These are phyloP conservation scores for Fusarium guadeloupense DNA, from an alignment of 2,329 filamentous ascomycete species.

Conservation along the genomic window DNA sequence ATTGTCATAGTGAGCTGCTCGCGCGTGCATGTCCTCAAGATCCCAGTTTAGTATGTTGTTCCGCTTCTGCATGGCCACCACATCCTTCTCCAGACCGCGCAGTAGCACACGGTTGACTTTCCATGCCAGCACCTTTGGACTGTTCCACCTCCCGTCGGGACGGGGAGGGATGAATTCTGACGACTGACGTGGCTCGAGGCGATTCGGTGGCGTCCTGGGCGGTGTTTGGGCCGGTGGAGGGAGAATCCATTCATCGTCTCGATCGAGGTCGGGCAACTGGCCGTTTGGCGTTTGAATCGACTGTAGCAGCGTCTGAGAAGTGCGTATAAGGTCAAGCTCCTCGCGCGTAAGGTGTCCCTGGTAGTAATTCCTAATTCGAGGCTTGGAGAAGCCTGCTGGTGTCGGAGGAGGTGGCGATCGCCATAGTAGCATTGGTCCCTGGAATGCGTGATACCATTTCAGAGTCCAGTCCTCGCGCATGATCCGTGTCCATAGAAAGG, in stretches of 20 bases:
- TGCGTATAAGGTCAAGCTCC: conserved; percentile 52
- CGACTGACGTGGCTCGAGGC: conserved; percentile 7
- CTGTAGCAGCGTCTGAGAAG: conserved; percentile 47
- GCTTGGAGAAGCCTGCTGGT: conserved; percentile 53
- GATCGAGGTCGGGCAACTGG: conserved; percentile 39
- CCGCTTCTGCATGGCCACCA: conserved; percentile 57
- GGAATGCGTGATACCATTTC: conserved; percentile 57
- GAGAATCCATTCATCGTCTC: conserved; percentile 47
- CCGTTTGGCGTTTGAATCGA: conserved; percentile 46
- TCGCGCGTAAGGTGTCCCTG: conserved; percentile 58
- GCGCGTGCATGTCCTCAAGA: conserved; percentile 61
- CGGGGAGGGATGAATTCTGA: conserved; percentile 46
- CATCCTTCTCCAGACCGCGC: conserved; percentile 59
- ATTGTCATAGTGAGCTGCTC: conserved; percentile 69
- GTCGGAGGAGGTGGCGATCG: conserved; percentile 50
- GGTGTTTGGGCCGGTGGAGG: conserved; percentile 44
- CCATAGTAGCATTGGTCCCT: conserved; percentile 57
- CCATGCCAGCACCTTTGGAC: conserved; percentile 52
- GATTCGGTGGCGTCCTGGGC: conserved; percentile 18
- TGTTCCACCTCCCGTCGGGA: conserved; percentile 53
- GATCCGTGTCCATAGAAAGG: conserved; percentile 61
- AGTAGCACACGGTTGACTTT: conserved; percentile 54
- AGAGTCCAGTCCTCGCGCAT: conserved; percentile 62
- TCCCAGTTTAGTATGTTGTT: conserved; percentile 60
- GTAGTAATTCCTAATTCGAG: conserved; percentile 59